A percentile compares a stretch with the other conserved stretches of the same genome.
Evolutionary conservation across 371 early-diverging fungal genomes (phyloP).

Genomic region (Haplosporangium sp.): DNA sequence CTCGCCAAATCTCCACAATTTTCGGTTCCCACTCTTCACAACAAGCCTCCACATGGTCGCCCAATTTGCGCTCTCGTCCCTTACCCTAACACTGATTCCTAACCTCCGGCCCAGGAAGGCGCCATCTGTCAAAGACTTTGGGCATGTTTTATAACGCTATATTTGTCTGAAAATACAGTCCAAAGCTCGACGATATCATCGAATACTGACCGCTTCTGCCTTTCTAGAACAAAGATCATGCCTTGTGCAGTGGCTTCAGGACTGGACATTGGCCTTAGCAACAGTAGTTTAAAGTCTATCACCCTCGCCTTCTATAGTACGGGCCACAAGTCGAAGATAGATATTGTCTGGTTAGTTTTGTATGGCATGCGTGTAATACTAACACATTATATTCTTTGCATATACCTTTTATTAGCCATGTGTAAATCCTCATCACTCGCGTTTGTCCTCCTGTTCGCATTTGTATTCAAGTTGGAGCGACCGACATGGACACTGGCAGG

Average conservation of each 20-base stretch:
- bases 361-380: constrained; percentile 45
- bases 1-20: constrained; percentile 76
- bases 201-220: constrained; percentile 9
- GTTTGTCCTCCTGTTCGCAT: constrained; percentile 90
- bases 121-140: constrained; percentile 69
- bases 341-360: no score
- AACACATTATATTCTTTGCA: constrained; percentile 61
- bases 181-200: background rate
- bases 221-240: constrained; percentile 67
- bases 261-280: constrained; percentile 91
- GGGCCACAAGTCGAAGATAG: constrained; percentile 2
- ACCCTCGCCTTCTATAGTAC: constrained; percentile 90
- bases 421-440: constrained; percentile 91
- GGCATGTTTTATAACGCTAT: constrained; percentile 37
- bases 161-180: background rate
- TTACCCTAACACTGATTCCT: constrained; percentile 66
- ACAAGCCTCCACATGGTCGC: constrained; percentile 80
- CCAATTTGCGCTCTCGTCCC: constrained; percentile 71
- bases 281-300: constrained; percentile 84
- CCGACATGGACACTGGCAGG: constrained; percentile 72
- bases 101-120: constrained; percentile 62
- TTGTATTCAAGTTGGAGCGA: constrained; percentile 85
- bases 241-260: constrained; percentile 92
- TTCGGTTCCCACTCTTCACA: constrained; percentile 85
- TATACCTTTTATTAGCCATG: constrained; percentile 80